These are phyloP conservation scores for Kernera saxatilis DNA, from an alignment of 345 rosid species.

Conservation along the genomic window DNA sequence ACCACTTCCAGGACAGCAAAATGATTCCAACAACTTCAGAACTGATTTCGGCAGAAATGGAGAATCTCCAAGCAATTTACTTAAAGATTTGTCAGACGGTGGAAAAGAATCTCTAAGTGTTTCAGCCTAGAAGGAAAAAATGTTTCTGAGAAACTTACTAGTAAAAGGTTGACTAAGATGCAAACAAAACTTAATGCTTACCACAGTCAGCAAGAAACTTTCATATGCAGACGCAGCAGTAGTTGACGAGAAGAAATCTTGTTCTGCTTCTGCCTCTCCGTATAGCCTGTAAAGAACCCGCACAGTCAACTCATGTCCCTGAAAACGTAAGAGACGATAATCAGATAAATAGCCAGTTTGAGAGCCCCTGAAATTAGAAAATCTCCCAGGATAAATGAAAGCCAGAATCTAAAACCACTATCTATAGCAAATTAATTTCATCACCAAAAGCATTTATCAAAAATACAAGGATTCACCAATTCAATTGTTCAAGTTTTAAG, in stretches of 20 bases:
- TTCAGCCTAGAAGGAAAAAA: slow-evolving; percentile 63
- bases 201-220: slow-evolving; percentile 72
- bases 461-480: background rate
- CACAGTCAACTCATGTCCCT: slow-evolving; percentile 99
- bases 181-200: slow-evolving; percentile 35
- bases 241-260: slow-evolving; percentile 86
- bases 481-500: background rate
- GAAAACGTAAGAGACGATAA: slow-evolving; percentile 35
- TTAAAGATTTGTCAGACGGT: slow-evolving; percentile 94
- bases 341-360: background rate
- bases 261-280: slow-evolving; percentile 95
- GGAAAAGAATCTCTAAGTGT: slow-evolving; percentile 91
- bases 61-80: slow-evolving; percentile 89
- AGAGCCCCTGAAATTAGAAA: background rate
- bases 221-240: slow-evolving; percentile 88
- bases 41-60: slow-evolving; percentile 82
- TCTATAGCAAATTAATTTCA: background rate
- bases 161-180: slow-evolving; percentile 1
- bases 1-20: slow-evolving; percentile 67
- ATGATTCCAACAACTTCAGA: slow-evolving; percentile 69
- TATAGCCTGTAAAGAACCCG: slow-evolving; percentile 90
- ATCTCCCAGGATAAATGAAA: background rate
- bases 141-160: slow-evolving; percentile 1
- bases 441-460: background rate
- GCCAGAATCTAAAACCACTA: background rate